phyloP scores from a whole-genome alignment of 2,329 filamentous ascomycete genomes.

The Fusarium miscanthi region DNA sequence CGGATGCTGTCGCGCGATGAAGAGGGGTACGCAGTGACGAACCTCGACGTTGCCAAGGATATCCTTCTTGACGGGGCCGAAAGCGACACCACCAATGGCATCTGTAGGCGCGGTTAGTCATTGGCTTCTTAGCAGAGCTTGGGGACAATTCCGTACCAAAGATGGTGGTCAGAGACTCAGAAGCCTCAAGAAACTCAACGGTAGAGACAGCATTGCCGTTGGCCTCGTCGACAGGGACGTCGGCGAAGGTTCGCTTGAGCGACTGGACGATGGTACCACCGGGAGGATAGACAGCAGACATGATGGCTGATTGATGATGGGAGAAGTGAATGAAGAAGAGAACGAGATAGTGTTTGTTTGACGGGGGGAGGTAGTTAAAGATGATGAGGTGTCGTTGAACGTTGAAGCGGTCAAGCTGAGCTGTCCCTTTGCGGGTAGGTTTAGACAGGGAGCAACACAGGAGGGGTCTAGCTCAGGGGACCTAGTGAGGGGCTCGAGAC shows the following conservation, averaged over 20 bases:
- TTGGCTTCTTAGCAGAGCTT: background rate
- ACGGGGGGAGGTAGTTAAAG: conserved; percentile 26
- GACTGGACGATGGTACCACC: conserved; percentile 87
- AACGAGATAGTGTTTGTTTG: conserved; percentile 16
- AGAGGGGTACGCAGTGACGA: conserved; percentile 34
- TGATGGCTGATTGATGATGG: conserved; percentile 49
- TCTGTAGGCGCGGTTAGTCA: conserved; percentile 56
- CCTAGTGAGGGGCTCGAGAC: conserved; percentile 36
- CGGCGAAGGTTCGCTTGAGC: conserved; percentile 83
- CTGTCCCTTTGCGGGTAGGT: conserved; percentile 39
- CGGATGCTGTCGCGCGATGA: background rate
- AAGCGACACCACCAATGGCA: conserved; percentile 76
- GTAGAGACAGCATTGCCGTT: conserved; percentile 85
- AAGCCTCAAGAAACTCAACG: conserved; percentile 88
- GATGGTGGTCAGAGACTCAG: conserved; percentile 85
- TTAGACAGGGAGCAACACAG: conserved; percentile 27
- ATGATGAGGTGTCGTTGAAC: conserved; percentile 33
- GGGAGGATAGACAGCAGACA: conserved; percentile 67
- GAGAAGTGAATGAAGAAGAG: conserved; percentile 9
- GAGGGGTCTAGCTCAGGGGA: conserved; percentile 40
- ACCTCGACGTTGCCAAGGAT: conserved; percentile 94
- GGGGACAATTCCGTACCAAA: conserved; percentile 71
- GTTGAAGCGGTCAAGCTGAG: conserved; percentile 45
- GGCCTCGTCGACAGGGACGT: conserved; percentile 79
- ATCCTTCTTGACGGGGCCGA: conserved; percentile 91